Evolutionary conservation across 2,329 filamentous ascomycete genomes (phyloP).

Genomic region (Colletotrichum eleusines): DNA sequence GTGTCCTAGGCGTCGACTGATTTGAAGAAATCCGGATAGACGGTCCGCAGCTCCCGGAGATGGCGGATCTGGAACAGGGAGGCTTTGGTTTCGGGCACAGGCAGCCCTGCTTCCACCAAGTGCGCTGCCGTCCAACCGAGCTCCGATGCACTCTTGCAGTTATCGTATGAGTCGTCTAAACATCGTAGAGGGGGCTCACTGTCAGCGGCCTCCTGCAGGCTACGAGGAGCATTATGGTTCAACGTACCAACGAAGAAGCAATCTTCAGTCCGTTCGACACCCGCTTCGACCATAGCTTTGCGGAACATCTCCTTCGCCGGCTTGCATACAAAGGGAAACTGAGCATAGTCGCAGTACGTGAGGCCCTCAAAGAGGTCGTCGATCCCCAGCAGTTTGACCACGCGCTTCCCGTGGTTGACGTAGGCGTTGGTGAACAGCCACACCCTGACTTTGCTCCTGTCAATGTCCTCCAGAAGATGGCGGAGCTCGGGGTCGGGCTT

Average conservation of each 20-base stretch:
- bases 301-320: slow-evolving; percentile 84
- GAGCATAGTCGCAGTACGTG: slow-evolving; percentile 91
- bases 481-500: slow-evolving; percentile 81
- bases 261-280: slow-evolving; percentile 72
- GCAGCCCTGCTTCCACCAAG: slow-evolving; percentile 81
- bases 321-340: slow-evolving; percentile 84
- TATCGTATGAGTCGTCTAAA: slow-evolving; percentile 86
- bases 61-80: slow-evolving; percentile 80
- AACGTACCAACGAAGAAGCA: slow-evolving; percentile 93
- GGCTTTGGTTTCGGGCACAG: slow-evolving; percentile 71
- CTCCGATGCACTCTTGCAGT: slow-evolving; percentile 80
- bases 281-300: slow-evolving; percentile 90
- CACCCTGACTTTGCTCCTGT: slow-evolving; percentile 84
- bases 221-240: neutral
- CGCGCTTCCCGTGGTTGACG: slow-evolving; percentile 84
- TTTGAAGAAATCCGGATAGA: slow-evolving; percentile 92
- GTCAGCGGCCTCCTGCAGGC: neutral
- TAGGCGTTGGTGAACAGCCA: slow-evolving; percentile 99
- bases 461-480: slow-evolving; percentile 82
- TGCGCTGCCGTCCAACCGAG: slow-evolving; percentile 90
- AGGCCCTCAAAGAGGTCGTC: slow-evolving; percentile 95
- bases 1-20: slow-evolving; percentile 44
- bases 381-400: slow-evolving; percentile 84
- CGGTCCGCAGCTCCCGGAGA: slow-evolving; percentile 78
- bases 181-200: neutral